Base-by-base conservation (phyloP, 2,329 filamentous ascomycete species). In the Penicillium sumatraense region DNA sequence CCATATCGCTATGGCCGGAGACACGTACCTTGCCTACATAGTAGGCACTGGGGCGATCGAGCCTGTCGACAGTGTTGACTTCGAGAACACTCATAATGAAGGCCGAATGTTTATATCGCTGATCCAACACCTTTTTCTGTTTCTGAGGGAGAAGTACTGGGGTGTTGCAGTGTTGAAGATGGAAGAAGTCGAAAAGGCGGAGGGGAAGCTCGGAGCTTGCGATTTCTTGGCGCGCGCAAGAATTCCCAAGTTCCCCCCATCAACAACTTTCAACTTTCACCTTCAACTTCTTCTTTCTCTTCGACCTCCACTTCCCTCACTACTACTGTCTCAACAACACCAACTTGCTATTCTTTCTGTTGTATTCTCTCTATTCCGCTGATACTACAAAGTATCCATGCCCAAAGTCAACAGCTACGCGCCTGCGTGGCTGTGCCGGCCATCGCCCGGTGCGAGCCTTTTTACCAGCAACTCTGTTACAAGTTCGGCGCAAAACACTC, bases 31-130 rank as follows among this genome's bases (percentile, higher is more conserved):
- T 90, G 78, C 84, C 88, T 60, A 86, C 83, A 69, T 93, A 96
- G 79, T 99, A 99, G 67, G 93, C 93, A 73, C 93, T 98, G 16
- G 95, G 93, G 76, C 88, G 89, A 77, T 99, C 95, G 60, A 99
- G 86, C 58, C 95, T 85, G 48, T 98, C 93, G 60, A 98, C 90
- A 6, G 95, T 98, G 73, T 72, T 71, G 33, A 65, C 52, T 33
- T 58, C 42, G 24, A 62, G 49, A 10, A 64, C 51, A 20, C 64
- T 69, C 72, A 75, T 75, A 9, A 18, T 61, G 47, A 23, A 33
- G 42, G 52, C 44, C 5, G 53, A 40, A 38, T 23, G 5, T 24
- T 11, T 14, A 24, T 9, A 24, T 11, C 24, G 20, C 4, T n/a
- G 38, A n/a, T n/a, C n/a, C n/a, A n/a, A n/a, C n/a, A n/a, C n/a